phyloP scores from a whole-genome alignment of 2,329 filamentous ascomycete species.

The Hypoxylon sp. region DNA sequence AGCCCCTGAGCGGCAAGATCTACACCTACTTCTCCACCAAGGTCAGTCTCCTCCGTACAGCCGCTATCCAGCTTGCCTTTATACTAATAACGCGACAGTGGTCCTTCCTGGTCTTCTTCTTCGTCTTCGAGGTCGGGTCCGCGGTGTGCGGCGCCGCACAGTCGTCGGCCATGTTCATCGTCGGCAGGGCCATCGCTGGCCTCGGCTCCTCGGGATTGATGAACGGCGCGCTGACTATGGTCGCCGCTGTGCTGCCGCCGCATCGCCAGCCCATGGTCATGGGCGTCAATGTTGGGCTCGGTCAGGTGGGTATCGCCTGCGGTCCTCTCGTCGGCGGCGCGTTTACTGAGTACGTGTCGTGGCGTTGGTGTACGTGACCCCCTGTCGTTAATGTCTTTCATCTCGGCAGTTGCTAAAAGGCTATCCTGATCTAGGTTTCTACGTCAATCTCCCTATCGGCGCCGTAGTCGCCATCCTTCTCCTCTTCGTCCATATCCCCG shows the following conservation, averaged over 20 bases:
- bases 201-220: constrained; percentile 57
- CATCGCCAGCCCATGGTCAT: neutral
- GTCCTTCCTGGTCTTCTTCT: constrained; percentile 46
- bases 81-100: neutral
- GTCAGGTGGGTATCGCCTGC: neutral
- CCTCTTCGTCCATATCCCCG: constrained; percentile 47
- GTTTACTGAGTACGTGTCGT: constrained; percentile 51
- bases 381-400: neutral
- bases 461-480: constrained; percentile 44
- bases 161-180: constrained; percentile 58
- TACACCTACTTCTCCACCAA: neutral
- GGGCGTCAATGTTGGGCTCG: neutral
- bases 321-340: constrained; percentile 55
- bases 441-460: constrained; percentile 55
- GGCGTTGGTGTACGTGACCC: constrained; percentile 54
- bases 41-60: neutral
- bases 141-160: constrained; percentile 57
- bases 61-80: neutral
- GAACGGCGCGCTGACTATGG: constrained; percentile 47
- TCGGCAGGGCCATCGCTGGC: constrained; percentile 60
- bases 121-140: constrained; percentile 61
- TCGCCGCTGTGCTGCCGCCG: neutral
- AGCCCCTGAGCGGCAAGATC: neutral
- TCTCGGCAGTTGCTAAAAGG: neutral
- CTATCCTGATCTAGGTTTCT: constrained; percentile 48